Evolutionary conservation across 228 moss, liverwort and hornwort species (phyloP), one percentile per base, ranked within the genome.

Genomic region (Sphagnum fallax): DNA sequence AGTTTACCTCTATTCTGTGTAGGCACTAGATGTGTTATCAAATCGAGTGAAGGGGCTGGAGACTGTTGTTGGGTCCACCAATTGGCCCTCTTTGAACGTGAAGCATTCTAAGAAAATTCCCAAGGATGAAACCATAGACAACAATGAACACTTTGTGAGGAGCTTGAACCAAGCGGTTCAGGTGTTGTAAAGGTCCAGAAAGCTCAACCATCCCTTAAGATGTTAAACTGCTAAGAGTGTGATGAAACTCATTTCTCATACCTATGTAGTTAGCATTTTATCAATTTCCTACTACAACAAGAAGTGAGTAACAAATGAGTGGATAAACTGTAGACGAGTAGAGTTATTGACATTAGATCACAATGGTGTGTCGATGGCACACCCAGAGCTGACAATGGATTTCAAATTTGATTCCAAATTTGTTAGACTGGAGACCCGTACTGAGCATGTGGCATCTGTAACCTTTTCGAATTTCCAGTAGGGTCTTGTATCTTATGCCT

Each of bases 391-490:
- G 49, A 64, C 63, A 16, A 16, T 73, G 11, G 89, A 82, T 61
- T 67, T 67, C 49, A 75, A 76, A 48, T 62, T 71, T 0, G 86
- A 92, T 69, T 74, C 88, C 51, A 93, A 84, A 69, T 18, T 93
- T 53, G 80, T 73, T 51, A 87, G 84, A 65, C 73, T 98, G 70
- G 97, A 98, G 72, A 98, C 78, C 75, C 93, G 97, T 53, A 87
- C 93, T 71, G 93, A 98, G 73, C 83, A 90, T 49, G 93, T 98
- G 5, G 97, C 93, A 64, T 93, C 97, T 65, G 97, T 91, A 16
- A 93, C 93, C 6, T 98, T 98, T 75, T 91, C 91, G 49, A 98
- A 98, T 77, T 84, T 98, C 6, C 82, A 91, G 97, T 93, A 77
- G 47, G 2, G 14, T 12, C 5, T 53, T 15, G 50, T 52, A 13